Base-by-base conservation (phyloP, 208 protist genomes). In the Trypanosoma scelopori region DNA sequence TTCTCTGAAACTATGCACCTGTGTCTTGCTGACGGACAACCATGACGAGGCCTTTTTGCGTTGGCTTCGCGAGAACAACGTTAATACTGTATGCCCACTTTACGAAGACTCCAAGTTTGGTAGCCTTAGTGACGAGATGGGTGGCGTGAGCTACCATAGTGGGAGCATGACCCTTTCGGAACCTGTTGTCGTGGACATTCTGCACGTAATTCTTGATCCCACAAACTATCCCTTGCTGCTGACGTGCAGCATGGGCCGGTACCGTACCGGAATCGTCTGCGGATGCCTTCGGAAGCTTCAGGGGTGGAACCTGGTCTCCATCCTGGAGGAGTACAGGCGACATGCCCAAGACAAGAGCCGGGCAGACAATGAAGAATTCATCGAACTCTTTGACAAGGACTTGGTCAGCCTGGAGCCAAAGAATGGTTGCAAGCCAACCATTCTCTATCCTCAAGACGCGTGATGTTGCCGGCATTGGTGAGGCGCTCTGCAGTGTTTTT, bases 361-460 rank as follows among this genome's bases (percentile, higher is more conserved):
- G 9, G 77, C 98, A 0, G 88, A 98, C 48, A 98, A 99, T 76
- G 98, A 99, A 78, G 98, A 99, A 82, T 99, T 99, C 76, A 99
- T 99, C 59, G 98, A 99, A 78, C 81, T 99, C n/a, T 99, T 99
- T 64, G 98, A 99, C 72, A 97, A 92, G 15, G 98, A 99, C 55
- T 77, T 99, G 7, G 95, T 99, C 13, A 96, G 70, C 46, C 39
- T 98, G 12, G 78, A 89, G 60, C 57, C 87, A 45, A 47, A 59
- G 2, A 74, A 71, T 30, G 84, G 83, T 1, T 74, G 80, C 1
- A 76, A 69, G 6, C 86, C 89, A 45, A 90, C 80, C 18, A 91
- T 95, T 23, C 55, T 95, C 16, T 95, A 92, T 48, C 43, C 28
- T 18, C 37, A 66, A 35, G 16, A 52, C 49, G 42, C 57, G 3